These are phyloP conservation scores for Carex scoparia DNA, from an alignment of 176 grass and related monocot species.

Conservation along the genomic window DNA sequence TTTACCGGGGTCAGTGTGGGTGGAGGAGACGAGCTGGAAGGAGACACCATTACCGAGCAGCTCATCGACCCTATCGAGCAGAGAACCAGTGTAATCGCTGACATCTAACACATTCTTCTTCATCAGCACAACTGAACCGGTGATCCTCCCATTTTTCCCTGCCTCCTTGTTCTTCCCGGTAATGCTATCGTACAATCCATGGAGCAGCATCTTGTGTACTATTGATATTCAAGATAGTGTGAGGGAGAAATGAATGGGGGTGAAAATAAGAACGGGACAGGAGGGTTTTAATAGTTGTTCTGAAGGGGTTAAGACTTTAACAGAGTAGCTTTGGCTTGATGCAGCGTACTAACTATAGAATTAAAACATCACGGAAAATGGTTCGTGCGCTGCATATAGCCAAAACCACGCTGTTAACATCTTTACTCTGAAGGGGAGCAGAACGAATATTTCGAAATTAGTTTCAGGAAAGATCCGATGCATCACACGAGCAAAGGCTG, in stretches of 20 bases:
- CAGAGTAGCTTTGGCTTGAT: no score
- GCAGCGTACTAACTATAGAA: no score
- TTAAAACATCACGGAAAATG: no score
- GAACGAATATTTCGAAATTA: no score
- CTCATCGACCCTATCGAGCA: slow-evolving; percentile 50
- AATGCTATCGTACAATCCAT: slow-evolving; percentile 16
- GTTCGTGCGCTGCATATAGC: no score
- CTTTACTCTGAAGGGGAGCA: no score
- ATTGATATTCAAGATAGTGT: neutral
- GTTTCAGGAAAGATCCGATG: no score
- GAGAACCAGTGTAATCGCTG: slow-evolving; percentile 47
- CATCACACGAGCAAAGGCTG: no score
- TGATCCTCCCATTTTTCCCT: slow-evolving; percentile 13
- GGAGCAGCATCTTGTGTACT: neutral
- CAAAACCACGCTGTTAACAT: no score
- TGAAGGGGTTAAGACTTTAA: no score
- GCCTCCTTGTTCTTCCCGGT: neutral
- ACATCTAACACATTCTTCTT: slow-evolving; percentile 66
- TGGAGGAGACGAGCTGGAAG: slow-evolving; percentile 70
- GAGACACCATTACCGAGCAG: slow-evolving; percentile 47
- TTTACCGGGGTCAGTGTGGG: slow-evolving; percentile 42
- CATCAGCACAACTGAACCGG: slow-evolving; percentile 50
- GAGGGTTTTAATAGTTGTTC: neutral
- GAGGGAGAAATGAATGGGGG: neutral
- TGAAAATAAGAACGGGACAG: neutral